Evolutionary conservation across 225 moss, liverwort and hornwort genomes (phyloP), one percentile per base, ranked within the genome.

Genomic region (Marchantia polymorpha): DNA sequence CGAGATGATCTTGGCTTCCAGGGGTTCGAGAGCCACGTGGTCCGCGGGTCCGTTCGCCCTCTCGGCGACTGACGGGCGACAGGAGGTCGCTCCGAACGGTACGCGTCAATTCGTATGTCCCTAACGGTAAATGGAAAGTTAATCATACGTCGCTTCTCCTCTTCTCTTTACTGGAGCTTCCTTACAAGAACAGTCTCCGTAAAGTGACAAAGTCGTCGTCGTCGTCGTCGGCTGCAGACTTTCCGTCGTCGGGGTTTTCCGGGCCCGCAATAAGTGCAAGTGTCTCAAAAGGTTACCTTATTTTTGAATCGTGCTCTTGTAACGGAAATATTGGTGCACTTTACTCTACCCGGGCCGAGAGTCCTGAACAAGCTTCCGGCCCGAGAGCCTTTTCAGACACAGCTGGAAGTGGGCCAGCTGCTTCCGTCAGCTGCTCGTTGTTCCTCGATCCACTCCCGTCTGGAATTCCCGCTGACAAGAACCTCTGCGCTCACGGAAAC

Each of bases 111-210:
- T 14, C 39, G 39, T 39, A 46, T 68, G 9, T 68, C 10, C 12
- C 39, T 68, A 46, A 68, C 39, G 68, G 64, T 64, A 64, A 64
- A 64, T 64, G 64, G 17, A 64, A 64, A 64, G 64, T 25, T 64
- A 23, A 64, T 64, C 64, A 64, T n/a, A n/a, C n/a, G n/a, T n/a
- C n/a, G n/a, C n/a, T n/a, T 25, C 25, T 64, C 25, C 59, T 20
- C 59, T 12, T 20, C 0, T 17, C 39, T 2, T 39, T 39, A 39
- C 3, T 2, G 5, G 39, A 39, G 39, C 39, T 39, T 39, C 5
- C 3, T 2, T 39, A 39, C 39, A 39, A 2, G 39, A 39, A 39
- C 39, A 39, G 5, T 2, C 39, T 2, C 39, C 39, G 39, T 39
- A 39, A 2, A 39, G 5, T 39, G 3, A 39, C 39, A 39, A 39